phyloP scores from a whole-genome alignment of 495 filamentous ascomycete species.

The Darksidea phi region DNA sequence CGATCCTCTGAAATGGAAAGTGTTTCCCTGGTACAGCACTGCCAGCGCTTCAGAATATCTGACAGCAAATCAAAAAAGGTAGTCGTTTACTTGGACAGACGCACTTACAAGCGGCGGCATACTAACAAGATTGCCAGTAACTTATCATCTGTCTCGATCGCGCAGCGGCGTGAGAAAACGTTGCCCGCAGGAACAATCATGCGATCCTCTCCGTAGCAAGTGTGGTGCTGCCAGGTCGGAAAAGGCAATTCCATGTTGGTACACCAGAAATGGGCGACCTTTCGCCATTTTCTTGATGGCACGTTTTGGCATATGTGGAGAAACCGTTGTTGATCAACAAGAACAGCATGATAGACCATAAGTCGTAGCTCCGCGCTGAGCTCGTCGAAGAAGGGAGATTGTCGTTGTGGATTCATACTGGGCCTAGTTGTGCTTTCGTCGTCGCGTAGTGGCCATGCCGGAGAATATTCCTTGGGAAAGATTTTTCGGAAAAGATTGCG shows the following conservation, averaged over 20 bases:
- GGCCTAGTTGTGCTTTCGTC: too few relatives aligned
- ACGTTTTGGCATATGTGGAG: too few relatives aligned
- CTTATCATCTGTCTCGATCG: constrained; percentile 1
- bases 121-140: neutral
- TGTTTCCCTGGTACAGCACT: constrained; percentile 5
- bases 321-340: too few relatives aligned
- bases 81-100: too few relatives aligned
- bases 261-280: constrained; percentile 9
- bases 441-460: too few relatives aligned
- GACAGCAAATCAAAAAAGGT: neutral
- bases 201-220: constrained; percentile 2
- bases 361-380: too few relatives aligned
- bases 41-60: constrained; percentile 5
- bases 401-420: too few relatives aligned
- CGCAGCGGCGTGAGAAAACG: neutral
- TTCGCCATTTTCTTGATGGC: neutral
- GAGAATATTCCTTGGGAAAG: too few relatives aligned
- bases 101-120: neutral
- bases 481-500: too few relatives aligned
- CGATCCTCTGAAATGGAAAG: constrained; percentile 4
- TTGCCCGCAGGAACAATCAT: too few relatives aligned
- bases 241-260: neutral
- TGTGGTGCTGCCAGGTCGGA: constrained; percentile 3
- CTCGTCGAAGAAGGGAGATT: too few relatives aligned
- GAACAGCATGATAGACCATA: too few relatives aligned